Evolutionary conservation across 2,329 filamentous ascomycete genomes (phyloP).

Genomic region (Cladosporium sp.): DNA sequence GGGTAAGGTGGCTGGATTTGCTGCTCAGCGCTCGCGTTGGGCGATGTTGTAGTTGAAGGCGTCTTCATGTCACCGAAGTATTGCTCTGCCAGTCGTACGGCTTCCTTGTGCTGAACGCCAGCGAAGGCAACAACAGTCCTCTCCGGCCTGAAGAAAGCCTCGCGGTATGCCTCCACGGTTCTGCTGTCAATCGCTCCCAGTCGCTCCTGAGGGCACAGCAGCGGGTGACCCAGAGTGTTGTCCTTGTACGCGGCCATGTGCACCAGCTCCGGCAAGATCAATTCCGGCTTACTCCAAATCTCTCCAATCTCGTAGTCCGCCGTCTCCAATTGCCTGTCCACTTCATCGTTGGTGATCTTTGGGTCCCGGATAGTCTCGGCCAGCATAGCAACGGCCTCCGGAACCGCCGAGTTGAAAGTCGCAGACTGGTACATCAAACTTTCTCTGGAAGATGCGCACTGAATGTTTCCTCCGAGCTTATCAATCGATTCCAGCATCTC

Average conservation of each 20-base stretch:
- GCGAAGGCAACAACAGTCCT: constrained; percentile 93
- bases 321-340: constrained; percentile 79
- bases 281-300: constrained; percentile 95
- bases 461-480: constrained; percentile 87
- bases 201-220: constrained; percentile 84
- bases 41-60: constrained; percentile 21
- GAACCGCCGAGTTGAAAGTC: constrained; percentile 91
- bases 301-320: constrained; percentile 94
- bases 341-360: constrained; percentile 77
- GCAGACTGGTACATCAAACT: constrained; percentile 98
- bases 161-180: constrained; percentile 72
- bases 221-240: constrained; percentile 90
- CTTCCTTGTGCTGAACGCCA: constrained; percentile 76
- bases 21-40: constrained; percentile 15
- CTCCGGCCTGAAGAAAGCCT: constrained; percentile 81
- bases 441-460: constrained; percentile 92
- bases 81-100: constrained; percentile 72
- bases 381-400: constrained; percentile 73
- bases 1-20: constrained; percentile 30
- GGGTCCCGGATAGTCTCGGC: constrained; percentile 92
- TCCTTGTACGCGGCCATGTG: constrained; percentile 95
- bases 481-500: constrained; percentile 85
- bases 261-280: constrained; percentile 90
- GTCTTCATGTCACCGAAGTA: constrained; percentile 87
- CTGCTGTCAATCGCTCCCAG: constrained; percentile 67